Evolutionary conservation across 345 rosid species (phyloP).

Genomic region (Citrus glauca): DNA sequence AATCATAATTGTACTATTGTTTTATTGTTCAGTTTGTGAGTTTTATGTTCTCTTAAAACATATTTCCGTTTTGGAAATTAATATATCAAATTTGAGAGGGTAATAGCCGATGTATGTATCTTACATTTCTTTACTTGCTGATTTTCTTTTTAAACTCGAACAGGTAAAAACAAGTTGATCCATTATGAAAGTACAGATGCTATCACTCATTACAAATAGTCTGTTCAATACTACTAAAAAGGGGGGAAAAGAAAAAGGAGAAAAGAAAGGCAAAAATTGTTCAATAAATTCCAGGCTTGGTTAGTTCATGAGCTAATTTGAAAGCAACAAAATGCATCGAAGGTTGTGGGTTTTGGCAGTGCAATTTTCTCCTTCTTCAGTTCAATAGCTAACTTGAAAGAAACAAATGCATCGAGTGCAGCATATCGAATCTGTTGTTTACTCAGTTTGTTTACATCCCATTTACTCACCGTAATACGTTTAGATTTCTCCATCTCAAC

Average conservation of each 20-base stretch:
- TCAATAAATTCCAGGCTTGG: neutral
- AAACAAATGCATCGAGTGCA: conserved; percentile 10
- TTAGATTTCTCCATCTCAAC: neutral
- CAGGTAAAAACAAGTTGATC: neutral
- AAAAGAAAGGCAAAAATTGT: neutral
- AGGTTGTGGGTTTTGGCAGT: neutral
- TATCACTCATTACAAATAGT: too few species aligned
- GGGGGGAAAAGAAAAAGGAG: neutral
- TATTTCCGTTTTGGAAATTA: too few species aligned
- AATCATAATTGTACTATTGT: too few species aligned
- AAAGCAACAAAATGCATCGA: neutral
- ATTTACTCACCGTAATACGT: neutral
- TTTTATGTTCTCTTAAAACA: too few species aligned
- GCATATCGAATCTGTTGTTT: conserved; percentile 1
- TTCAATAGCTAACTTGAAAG: neutral
- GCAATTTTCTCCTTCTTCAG: neutral
- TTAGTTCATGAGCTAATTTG: neutral
- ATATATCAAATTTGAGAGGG: too few species aligned
- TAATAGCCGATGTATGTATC: too few species aligned
- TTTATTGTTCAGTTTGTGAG: too few species aligned
- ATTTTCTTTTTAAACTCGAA: neutral
- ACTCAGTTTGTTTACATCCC: neutral
- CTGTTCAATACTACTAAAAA: neutral
- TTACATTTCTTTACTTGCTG: too few species aligned
- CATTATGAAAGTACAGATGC: neutral